Base-by-base conservation (phyloP, 371 early-diverging fungal species). In the Gilbertella persicaria region DNA sequence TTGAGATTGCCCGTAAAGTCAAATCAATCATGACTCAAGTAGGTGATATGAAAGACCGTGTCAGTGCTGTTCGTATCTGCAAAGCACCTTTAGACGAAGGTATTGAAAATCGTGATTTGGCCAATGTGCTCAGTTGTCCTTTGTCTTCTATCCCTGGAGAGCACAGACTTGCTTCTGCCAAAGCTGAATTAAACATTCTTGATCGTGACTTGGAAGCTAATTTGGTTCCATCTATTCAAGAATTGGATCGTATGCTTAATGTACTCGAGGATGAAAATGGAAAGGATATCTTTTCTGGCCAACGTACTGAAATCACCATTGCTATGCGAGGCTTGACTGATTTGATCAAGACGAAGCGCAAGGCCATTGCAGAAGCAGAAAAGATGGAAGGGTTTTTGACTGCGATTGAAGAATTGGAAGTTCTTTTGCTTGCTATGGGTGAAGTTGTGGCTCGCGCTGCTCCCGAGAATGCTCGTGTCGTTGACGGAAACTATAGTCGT, bases 351-450 rank as follows among this genome's bases (percentile, higher is more conserved):
- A 56, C 64, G 33, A 79, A 79, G 45, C 69, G 71, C 7, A 46
- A 62, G 19, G 75, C 70, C 5, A 70, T 73, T 51, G 53, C 56
- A 7, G 65, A 59, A 45, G 79, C 78, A 8, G 67, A 71, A 30
- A 71, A 69, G 25, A 60, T 78, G 57, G 70, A 71, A 37, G 60
- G 66, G 0, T 78, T 81, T 26, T 53, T 79, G 52, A 68, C 63
- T 0, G 74, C 67, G 6, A 63, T 65, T 19, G 82, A 82, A 35
- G 80, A 76, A 53, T 39, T 78, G 16, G 78, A 82, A 29, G 73
- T 75, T 3, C 35, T 79, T 23, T 47, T 82, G 29, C 48, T 64
- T 0, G 74, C 78, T 5, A 43, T 79, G 17, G 56, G 63, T 7
- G 82, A 79, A 45, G 75, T 78, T 0, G 65, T 82, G 4, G 71